Base-by-base conservation (phyloP, 2,329 filamentous ascomycete genomes). In the Penicillium sclerotigenum region DNA sequence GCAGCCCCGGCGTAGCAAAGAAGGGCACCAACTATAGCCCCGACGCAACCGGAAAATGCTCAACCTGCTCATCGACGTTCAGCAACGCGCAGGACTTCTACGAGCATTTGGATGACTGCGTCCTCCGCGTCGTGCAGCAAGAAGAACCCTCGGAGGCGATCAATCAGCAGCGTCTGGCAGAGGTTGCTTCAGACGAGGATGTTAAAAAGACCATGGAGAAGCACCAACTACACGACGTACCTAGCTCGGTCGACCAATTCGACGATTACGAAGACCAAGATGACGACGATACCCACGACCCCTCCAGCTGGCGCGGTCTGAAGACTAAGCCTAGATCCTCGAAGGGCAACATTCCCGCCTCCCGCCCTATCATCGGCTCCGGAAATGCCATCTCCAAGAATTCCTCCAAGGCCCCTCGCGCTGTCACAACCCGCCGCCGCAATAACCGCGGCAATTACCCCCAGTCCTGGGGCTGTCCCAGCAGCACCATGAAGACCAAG, bases 401-500 rank as follows among this genome's bases (percentile, higher is more conserved):
- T 57, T 11, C 38, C 56, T 24, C 37, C 56, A 66, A 90, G 87
- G 59, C 89, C 87, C 61, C 88, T 87, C 37, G 81, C 73, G 58
- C 79, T 29, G 70, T 75, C 26, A 74, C 79, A 34, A 85, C 84
- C 67, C 86, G 90, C 54, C 86, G 90, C 54, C 89, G 91, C 76
- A 96, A 95, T 81, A 93, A 91, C 80, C 86, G 91, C 63, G 92
- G 91, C 73, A 90, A 96, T 73, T 97, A 96, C 73, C 94, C 94
- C 13, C 86, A 89, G 0, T 92, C 89, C 1, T 99, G 94, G 94
- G 93, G 94, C 50, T 94, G 92, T 67, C 85, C 92, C 60, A 87
- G 89, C 68, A 89, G 90, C 68, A 91, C 94, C 79, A 96, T 97
- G 90, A 95, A 89, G 71, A 95, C 96, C 85, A 97, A 95, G 85